Evolutionary conservation across 2,329 filamentous ascomycete species (phyloP).

Genomic region (Aschersonia sp.): DNA sequence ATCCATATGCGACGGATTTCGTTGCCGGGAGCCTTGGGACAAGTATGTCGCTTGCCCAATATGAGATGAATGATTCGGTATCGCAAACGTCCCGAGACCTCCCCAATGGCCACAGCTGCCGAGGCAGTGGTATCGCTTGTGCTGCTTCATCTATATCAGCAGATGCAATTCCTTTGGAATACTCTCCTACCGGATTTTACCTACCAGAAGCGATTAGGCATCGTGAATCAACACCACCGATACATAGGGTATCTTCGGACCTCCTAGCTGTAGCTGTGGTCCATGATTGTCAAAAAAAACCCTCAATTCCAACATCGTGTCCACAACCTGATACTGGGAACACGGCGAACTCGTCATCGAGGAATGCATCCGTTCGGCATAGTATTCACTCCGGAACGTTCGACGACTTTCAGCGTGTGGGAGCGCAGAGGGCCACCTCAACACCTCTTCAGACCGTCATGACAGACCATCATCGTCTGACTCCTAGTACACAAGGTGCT

Average conservation of each 20-base stretch:
- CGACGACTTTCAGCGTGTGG: no score
- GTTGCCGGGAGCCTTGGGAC: conserved; percentile 64
- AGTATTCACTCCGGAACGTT: no score
- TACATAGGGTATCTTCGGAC: conserved; percentile 45
- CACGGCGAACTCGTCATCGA: conserved; percentile 19
- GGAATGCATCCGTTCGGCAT: no score
- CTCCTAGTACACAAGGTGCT: not conserved
- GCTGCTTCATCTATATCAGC: not conserved
- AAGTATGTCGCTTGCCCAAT: conserved; percentile 47
- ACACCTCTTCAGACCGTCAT: not conserved
- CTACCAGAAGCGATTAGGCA: conserved; percentile 58
- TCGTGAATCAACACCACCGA: conserved; percentile 69
- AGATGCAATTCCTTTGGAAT: conserved; percentile 43
- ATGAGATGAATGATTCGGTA: conserved; percentile 14
- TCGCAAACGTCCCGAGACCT: conserved; percentile 7
- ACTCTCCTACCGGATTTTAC: conserved; percentile 66
- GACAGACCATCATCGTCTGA: not conserved
- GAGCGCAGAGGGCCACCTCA: no score
- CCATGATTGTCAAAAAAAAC: conserved; percentile 38
- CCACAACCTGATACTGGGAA: conserved; percentile 15
- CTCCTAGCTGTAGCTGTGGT: conserved; percentile 43
- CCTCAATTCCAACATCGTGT: conserved; percentile 37
- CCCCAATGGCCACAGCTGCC: not conserved
- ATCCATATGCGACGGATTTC: conserved; percentile 43
- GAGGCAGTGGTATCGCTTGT: not conserved